Base-by-base conservation (phyloP, 2,329 filamentous ascomycete genomes). In the Fusarium verticillioides region DNA sequence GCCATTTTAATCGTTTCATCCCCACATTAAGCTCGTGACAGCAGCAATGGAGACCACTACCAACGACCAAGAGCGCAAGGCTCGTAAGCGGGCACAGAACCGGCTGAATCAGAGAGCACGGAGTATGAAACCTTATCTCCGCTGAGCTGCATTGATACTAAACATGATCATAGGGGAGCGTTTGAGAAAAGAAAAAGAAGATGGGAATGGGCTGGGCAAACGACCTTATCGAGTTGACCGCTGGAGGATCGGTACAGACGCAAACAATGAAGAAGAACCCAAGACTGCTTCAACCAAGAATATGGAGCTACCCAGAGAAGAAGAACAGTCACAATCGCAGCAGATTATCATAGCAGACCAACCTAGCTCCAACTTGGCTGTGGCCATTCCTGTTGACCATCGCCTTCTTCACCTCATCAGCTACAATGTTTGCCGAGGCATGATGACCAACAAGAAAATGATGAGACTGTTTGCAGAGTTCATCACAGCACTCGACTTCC, bases 51-150 rank as follows among this genome's bases (percentile, higher is more conserved):
- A 9, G 21, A 1, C 15, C 9, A n/a, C 11, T 2, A 4, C 32
- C 26, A n/a, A 28, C 7, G 39, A 34, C 2, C 46, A 66, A 7
- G 60, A 73, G 23, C 63, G 47, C 21, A 64, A 62, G 34, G 60
- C 73, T 1, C 62, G 59, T 4, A 72, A 75, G 37, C 49, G 46
- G n/a, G 11, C 44, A 3, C 66, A 75, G 37, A 75, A 73, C 49
- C 62, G 72, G 9, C 16, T 63, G 15, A 73, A 73, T 18, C 72
- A 75, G 26, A 64, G 72, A 61, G 70, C 63, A 7, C 64, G 62
- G n/a, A 66, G 73, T 75, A 65, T 61, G 57, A 15, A 21, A 6
- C 15, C 7, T 19, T 53, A 21, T 30, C 19, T 37, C 46, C 28
- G 42, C 2, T 7, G 40, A 21, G 16, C 21, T 26, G 7, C n/a